Evolutionary conservation across 257 asterid genomes (phyloP), one percentile per base, ranked within the genome.

Genomic region (Solanum sitiens): DNA sequence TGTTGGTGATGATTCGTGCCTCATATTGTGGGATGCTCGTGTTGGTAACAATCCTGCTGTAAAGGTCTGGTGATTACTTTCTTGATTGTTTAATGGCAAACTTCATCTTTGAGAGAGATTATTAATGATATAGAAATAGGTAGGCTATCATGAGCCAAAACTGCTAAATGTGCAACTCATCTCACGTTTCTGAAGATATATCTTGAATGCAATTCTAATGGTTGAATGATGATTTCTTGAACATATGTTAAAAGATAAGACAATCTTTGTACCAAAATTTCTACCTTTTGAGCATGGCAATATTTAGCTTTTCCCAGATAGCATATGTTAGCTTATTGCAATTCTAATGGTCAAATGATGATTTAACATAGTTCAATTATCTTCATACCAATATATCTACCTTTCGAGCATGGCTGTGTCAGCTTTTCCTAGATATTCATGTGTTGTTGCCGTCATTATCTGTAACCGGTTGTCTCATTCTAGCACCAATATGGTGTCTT

Each of bases 1-100:
- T 84, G 99, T 97, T 89, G 99, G 99, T 82, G 98, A 97, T 90
- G 99, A 97, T 93, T 96, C 99, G 65, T 95, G 99, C 90, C 93
- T 97, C 91, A 97, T 96, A 89, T 89, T 97, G 59, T 97, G 99
- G 99, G 99, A 97, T 89, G 98, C 99, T 23, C 96, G 98, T 77
- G 93, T 87, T 76, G 98, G 98, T 67, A 89, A 30, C 87, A 90
- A 79, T 92, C 99, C 99, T 0, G 94, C 92, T 86, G 92, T 93
- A 61, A 97, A 94, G 99, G 99, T 97, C 67, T 80, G 68, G 63
- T 50, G 9, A 80, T 80, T 47, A 47, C 44, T 45, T 79, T 79
- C 39, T 45, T 80, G 70, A 80, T 80, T 80, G 44, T 30, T 80
- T 47, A 80, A 32, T 50, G 27, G 85, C 3, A 50, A 27, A 18